phyloP scores from a whole-genome alignment of 148 eudicot genomes.

The Hydrangea macrophylla region DNA sequence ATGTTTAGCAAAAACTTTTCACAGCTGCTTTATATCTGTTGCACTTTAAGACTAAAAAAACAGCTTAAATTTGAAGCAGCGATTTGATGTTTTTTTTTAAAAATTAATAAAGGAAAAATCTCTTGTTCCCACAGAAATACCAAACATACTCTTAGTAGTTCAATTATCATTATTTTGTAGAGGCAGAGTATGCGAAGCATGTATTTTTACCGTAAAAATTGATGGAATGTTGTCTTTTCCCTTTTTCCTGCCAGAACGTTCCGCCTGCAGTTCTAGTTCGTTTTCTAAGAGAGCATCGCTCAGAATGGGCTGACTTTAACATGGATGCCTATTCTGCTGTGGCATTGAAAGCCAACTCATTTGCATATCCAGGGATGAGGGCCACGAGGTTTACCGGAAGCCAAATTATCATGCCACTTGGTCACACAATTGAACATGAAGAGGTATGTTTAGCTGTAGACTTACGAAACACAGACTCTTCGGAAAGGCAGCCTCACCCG shows the following conservation, averaged over 20 bases:
- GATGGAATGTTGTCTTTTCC: background rate
- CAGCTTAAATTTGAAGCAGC: no score
- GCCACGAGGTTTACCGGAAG: constrained; percentile 80
- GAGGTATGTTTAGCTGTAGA: constrained; percentile 35
- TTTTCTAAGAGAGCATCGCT: constrained; percentile 91
- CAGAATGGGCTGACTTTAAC: constrained; percentile 96
- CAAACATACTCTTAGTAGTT: no score
- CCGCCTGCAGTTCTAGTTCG: constrained; percentile 86
- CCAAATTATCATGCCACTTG: constrained; percentile 93
- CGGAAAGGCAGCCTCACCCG: background rate
- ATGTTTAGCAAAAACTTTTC: no score
- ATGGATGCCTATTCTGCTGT: constrained; percentile 88
- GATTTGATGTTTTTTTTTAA: no score
- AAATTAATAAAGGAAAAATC: no score
- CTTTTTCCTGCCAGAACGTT: constrained; percentile 57
- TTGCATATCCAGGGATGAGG: constrained; percentile 68
- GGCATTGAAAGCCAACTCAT: constrained; percentile 57
- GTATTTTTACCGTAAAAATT: constrained; percentile 10
- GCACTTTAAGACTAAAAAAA: no score
- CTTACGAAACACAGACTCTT: background rate
- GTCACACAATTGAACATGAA: constrained; percentile 91
- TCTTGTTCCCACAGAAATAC: no score
- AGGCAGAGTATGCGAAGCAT: no score
- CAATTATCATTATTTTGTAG: no score
- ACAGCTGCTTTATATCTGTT: no score